Evolutionary conservation across 805 yeast genomes (phyloP), one percentile per base, ranked within the genome.

Genomic region (Blastobotrys attinorum): DNA sequence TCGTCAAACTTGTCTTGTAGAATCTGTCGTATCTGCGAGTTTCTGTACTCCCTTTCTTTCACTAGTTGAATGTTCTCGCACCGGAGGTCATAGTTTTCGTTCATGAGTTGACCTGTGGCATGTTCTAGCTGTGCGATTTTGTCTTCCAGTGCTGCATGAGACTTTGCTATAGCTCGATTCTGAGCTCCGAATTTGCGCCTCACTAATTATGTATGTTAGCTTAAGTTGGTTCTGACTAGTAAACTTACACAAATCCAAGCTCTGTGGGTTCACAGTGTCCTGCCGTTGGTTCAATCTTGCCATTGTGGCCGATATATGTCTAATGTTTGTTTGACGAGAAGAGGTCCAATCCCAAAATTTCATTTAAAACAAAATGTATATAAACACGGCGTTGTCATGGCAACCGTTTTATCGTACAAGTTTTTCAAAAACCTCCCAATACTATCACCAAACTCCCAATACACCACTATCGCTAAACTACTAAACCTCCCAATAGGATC

Each of bases 111-210:
- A 15, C 55, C 50, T 15, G 72, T 50, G 37, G 62, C 64, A 7
- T 53, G 49, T 51, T 77, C 80, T 56, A 77, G 53, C 16, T 63
- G 67, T 2, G 66, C 49, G 37, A 76, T 60, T 39, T 60, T 66
- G 22, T 61, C 48, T 57, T 67, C 59, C 50, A 76, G 60, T 17
- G 64, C 59, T 2, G 75, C 65, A 48, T 74, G 75, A 32, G 65
- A 65, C 43, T 66, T 67, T 0, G 79, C 79, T 29, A 77, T 57
- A 5, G 67, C 58, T 42, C 65, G 65, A 57, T 77, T 77, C 53
- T 76, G 81, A 11, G 48, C 43, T 3, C 46, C 50, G 21, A 50
- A 43, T 27, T 44, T 50, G 32, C 48, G 44, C 5, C 52, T 48
- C 8, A 52, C 52, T 41, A 29, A 8, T 22, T 8, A 31, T 35